A percentile compares a stretch with the other conserved stretches of the same genome.
phyloP scores from a whole-genome alignment of 305 asterid genomes.

The Fraxinus dipetala region DNA sequence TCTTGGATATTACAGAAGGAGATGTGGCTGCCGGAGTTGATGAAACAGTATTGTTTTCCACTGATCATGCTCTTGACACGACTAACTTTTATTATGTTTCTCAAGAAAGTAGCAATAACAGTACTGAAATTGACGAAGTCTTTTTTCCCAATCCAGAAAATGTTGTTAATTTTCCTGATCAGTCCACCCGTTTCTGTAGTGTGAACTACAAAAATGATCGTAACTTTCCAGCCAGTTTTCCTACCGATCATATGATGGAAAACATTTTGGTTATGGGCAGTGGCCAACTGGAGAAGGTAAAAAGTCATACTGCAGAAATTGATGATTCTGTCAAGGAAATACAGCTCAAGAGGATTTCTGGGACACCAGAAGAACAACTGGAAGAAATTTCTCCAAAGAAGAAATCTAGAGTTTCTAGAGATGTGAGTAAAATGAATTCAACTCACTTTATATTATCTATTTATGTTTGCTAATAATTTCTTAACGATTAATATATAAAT shows the following conservation, averaged over 20 bases:
- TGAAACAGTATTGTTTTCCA: slow-evolving; percentile 19
- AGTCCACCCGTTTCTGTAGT: slow-evolving; percentile 29
- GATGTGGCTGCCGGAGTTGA: slow-evolving; percentile 10
- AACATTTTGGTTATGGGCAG: slow-evolving; percentile 14
- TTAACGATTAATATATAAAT: slow-evolving; percentile 25
- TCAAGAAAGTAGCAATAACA: slow-evolving; percentile 54
- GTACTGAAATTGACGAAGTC: slow-evolving; percentile 25
- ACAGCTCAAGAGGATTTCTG: slow-evolving; percentile 43
- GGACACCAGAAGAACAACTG: neutral
- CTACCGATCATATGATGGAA: slow-evolving; percentile 23
- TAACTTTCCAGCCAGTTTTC: slow-evolving; percentile 18
- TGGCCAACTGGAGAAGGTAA: neutral
- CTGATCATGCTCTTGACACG: slow-evolving; percentile 14
- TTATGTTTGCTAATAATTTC: neutral
- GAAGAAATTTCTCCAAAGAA: slow-evolving; percentile 43
- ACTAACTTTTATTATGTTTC: slow-evolving; percentile 33
- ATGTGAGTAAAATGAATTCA: slow-evolving; percentile 40
- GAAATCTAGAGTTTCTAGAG: slow-evolving; percentile 45
- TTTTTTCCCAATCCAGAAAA: slow-evolving; percentile 16
- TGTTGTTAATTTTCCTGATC: slow-evolving; percentile 18
- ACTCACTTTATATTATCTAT: neutral
- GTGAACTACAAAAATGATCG: slow-evolving; percentile 21
- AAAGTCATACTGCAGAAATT: slow-evolving; percentile 10
- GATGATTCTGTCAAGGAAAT: slow-evolving; percentile 26
- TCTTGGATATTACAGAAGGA: slow-evolving; percentile 24